Base-by-base conservation (phyloP, 345 rosid genomes). In the Linum lewisii region DNA sequence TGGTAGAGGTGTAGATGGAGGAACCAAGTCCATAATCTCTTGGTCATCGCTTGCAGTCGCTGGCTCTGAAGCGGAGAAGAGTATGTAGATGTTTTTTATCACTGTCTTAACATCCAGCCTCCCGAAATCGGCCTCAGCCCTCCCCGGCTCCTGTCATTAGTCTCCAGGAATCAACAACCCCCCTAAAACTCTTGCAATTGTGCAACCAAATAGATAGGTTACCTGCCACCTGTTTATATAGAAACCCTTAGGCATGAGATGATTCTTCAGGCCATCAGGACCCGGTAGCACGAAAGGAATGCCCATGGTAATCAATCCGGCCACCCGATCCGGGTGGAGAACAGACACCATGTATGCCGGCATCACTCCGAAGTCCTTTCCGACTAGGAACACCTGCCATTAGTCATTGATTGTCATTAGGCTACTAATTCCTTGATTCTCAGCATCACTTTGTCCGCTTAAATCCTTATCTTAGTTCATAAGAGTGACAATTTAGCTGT, bases 1-100 rank as follows among this genome's bases (percentile, higher is more conserved):
- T 14, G 82, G 87, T 8, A 79, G 62, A 6, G 84, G 76, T 50
- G 82, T 63, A 6, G 76, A 69, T 21, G 76, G 65, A 24, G 67
- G 79, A 34, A 82, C 79, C 65, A 82, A 60, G 74, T 79, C 87
- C 87, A 77, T 71, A 52, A 77, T 73, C 64, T 82, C 87, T 64
- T 73, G 62, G 34, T 77, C 69, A 22, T 77, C 79, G 7, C 50
- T 37, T 4, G 80, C 82, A 6, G 58, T 44, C 15, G 70, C 76
- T 37, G 68, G 24, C 51, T 75, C 77, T 37, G 67, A 71, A 57
- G 74, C 44, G 1, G 74, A 75, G 68, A 79, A 77, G 61, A 77
- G 78, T 18, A 72, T 77, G 71, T 79, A 77, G 34, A 79, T 79
- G 61, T 71, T 79, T 25, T 62, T 69, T 44, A 79, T 51, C 56